Conservation (phyloP, 306 rosid species). For the Rosa chinensis region DNA sequence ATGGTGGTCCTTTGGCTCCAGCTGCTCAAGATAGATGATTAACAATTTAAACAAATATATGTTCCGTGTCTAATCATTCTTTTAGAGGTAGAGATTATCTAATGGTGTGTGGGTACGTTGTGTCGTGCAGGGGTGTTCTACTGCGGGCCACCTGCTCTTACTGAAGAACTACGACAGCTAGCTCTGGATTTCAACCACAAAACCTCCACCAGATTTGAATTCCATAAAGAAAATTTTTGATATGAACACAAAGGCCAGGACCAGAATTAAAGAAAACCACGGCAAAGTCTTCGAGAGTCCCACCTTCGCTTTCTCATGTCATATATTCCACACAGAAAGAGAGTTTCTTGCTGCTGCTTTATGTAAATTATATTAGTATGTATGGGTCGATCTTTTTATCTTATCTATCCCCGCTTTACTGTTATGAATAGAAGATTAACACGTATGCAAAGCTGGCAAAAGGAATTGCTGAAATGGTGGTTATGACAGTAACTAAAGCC, state of each 20-base stretch:
- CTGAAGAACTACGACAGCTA: constrained; percentile 42
- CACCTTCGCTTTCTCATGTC: constrained; percentile 5
- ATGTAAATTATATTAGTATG: not conserved
- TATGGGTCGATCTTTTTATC: not conserved
- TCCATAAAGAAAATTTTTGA: constrained; percentile 24
- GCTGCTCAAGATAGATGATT: not conserved
- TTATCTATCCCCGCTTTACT: not conserved
- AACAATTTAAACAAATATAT: not conserved
- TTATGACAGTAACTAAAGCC: not conserved
- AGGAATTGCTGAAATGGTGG: not conserved
- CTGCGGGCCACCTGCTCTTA: constrained; percentile 47
- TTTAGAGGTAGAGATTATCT: not conserved
- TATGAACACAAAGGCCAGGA: not conserved
- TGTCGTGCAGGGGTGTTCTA: constrained; percentile 63
- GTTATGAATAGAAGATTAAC: not conserved
- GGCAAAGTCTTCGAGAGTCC: not conserved
- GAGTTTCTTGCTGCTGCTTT: not conserved
- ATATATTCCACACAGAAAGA: not conserved
- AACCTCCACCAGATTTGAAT: constrained; percentile 34
- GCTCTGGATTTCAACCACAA: constrained; percentile 53
- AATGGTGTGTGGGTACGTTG: not conserved
- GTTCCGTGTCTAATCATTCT: not conserved
- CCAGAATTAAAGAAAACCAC: not conserved
- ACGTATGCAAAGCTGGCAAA: not conserved
- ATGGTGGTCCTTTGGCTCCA: not conserved